Evolutionary conservation across 2,329 filamentous ascomycete species (phyloP).

Genomic region (Didymella glomerata): DNA sequence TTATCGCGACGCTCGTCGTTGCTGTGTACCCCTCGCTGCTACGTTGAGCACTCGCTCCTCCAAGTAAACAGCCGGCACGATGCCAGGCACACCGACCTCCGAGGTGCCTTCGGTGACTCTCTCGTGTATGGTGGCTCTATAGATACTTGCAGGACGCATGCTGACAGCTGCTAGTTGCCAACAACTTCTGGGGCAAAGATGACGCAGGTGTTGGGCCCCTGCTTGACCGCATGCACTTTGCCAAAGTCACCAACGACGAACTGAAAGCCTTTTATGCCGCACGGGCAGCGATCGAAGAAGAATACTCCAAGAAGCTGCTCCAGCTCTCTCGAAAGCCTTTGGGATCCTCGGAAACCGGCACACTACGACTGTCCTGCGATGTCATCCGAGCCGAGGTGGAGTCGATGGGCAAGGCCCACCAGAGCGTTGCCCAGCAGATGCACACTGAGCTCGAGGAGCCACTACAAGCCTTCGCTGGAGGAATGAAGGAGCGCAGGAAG

Average conservation of each 20-base stretch:
- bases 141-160: conserved; percentile 20
- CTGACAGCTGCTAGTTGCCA: conserved; percentile 75
- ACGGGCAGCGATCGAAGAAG: conserved; percentile 92
- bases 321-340: conserved; percentile 87
- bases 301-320: conserved; percentile 89
- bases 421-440: conserved; percentile 91
- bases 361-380: conserved; percentile 84
- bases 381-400: conserved; percentile 89
- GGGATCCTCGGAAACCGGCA: conserved; percentile 86
- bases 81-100: conserved; percentile 66
- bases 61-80: conserved; percentile 52
- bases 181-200: conserved; percentile 99
- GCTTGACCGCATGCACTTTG: conserved; percentile 91
- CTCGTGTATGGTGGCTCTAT: conserved; percentile 64
- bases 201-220: conserved; percentile 93
- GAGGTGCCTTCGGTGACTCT: conserved; percentile 71
- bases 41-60: conserved; percentile 30
- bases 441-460: conserved; percentile 96
- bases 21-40: conserved; percentile 20
- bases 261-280: conserved; percentile 90
- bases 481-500: conserved; percentile 95
- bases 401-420: conserved; percentile 91
- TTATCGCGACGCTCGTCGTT: conserved; percentile 27
- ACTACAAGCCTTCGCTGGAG: conserved; percentile 86
- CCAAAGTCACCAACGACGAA: conserved; percentile 90